Evolutionary conservation across 139 green algal species (phyloP).

Genomic region (Chlorella sp.): DNA sequence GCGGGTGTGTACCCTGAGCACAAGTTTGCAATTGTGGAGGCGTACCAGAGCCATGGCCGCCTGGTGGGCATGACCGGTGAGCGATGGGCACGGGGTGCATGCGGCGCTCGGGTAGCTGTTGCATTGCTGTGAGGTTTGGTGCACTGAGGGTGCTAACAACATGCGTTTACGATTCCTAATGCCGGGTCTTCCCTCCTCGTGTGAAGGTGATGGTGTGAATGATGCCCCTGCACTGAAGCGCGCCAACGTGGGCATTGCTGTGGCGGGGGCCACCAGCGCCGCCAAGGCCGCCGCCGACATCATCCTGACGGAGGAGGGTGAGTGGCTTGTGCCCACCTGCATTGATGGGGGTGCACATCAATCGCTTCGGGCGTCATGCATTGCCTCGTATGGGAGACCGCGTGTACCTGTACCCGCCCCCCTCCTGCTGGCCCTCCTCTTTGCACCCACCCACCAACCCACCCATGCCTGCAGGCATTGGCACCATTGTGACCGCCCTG

Average conservation of each 20-base stretch:
- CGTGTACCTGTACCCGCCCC: no score
- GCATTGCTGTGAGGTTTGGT: no score
- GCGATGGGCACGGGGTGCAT: background rate
- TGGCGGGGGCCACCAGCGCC: constrained; percentile 73
- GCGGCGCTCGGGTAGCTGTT: background rate
- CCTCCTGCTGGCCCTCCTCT: background rate
- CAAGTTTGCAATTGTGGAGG: constrained; percentile 82
- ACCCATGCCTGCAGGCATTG: constrained; percentile 43
- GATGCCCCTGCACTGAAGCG: constrained; percentile 94
- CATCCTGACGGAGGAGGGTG: constrained; percentile 55
- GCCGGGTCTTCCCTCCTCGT: no score
- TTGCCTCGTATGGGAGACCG: no score
- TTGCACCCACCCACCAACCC: no score
- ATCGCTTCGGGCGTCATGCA: no score
- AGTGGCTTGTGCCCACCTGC: background rate
- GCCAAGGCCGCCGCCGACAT: constrained; percentile 83
- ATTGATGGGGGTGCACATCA: no score
- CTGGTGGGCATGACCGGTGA: constrained; percentile 77
- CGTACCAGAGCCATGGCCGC: constrained; percentile 54
- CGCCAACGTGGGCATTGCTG: constrained; percentile 90
- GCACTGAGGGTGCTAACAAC: no score
- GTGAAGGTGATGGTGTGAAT: constrained; percentile 82
- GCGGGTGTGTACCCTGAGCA: constrained; percentile 86
- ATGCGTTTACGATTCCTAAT: no score
- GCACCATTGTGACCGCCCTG: constrained; percentile 74